Base-by-base conservation (phyloP, 1,284 basidiomycete genomes). In the Naganishia liquefaciens region DNA sequence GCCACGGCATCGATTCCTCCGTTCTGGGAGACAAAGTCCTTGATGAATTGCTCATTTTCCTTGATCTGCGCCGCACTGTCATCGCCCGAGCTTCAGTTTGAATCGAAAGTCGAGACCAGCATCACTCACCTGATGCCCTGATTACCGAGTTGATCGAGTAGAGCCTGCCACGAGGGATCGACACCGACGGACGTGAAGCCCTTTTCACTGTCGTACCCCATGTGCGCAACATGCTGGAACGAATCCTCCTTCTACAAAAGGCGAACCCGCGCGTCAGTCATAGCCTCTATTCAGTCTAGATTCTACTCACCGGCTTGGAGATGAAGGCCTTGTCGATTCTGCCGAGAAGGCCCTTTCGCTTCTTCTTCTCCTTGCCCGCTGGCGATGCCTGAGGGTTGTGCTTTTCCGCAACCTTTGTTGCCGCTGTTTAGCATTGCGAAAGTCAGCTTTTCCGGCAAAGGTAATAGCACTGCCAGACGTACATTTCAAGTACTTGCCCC, bases 281-380 rank as follows among this genome's bases (percentile, higher is more conserved):
- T 17, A 50, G 47, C 46, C 43, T 46, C 42, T n/a, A 15, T 17
- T 11, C 13, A 27, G 28, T 23, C 9, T 17, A 13, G 25, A 23
- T 17, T 17, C 11, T 23, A 75, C 78, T 70, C 19, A 80, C 85
- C 1, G 94, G 93, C 0, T 83, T 89, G 13, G 91, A 92, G 63
- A 97, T 97, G 82, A 90, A 85, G 0, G 90, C 89, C 79, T 96
- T 96, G 80, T 93, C 87, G 68, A 95, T 88, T 76, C 87, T 88
- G 54, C 88, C 85, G 28, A 68, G 52, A 7, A 66, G 25, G 7
- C 58, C 50, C 46, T 54, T 83, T 74, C 82, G 84, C 78, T 85
- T 86, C 80, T 87, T 87, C 77, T 87, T 86, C 11, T 68, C 67
- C 33, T 53, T 58, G 5, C 51, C 28, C 7, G 57, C 62, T 5